A percentile compares a stretch with the other conserved stretches of the same genome.
Conservation (phyloP, 331 rosid genomes). For the Cucumis variabilis region DNA sequence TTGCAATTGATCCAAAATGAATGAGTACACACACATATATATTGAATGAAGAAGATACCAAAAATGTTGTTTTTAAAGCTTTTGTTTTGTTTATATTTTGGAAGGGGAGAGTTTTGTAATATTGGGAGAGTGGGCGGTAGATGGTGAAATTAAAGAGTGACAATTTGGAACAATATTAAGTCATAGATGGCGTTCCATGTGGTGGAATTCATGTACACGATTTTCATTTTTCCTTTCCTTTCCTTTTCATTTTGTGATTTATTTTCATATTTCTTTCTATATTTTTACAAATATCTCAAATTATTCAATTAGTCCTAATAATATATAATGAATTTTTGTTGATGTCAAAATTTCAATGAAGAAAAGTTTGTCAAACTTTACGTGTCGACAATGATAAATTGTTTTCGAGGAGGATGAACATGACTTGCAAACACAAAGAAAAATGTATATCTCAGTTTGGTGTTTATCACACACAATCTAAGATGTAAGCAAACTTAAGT, state of each 20-base stretch:
- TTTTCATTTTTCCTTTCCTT: not conserved
- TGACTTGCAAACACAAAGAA: too few species aligned
- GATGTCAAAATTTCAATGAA: too few species aligned
- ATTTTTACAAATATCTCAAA: not conserved
- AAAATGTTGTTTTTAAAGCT: not conserved
- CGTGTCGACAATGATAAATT: too few species aligned
- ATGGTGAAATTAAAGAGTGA: slow-evolving; percentile 1
- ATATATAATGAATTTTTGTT: too few species aligned
- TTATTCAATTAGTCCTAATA: too few species aligned
- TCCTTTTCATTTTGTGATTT: not conserved
- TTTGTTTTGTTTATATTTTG: not conserved
- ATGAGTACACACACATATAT: too few species aligned
- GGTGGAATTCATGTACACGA: not conserved
- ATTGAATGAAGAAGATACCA: not conserved
- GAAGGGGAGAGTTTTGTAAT: not conserved
- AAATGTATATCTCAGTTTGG: too few species aligned
- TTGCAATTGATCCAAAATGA: too few species aligned
- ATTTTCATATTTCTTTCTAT: not conserved
- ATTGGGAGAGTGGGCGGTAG: not conserved
- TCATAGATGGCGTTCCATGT: not conserved
- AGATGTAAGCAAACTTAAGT: too few species aligned
- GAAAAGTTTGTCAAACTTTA: too few species aligned
- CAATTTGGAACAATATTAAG: not conserved
- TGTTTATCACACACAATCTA: not conserved
- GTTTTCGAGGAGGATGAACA: not conserved